Evolutionary conservation across 2,329 filamentous ascomycete genomes (phyloP).

Genomic region (Ophiostoma ulmi): DNA sequence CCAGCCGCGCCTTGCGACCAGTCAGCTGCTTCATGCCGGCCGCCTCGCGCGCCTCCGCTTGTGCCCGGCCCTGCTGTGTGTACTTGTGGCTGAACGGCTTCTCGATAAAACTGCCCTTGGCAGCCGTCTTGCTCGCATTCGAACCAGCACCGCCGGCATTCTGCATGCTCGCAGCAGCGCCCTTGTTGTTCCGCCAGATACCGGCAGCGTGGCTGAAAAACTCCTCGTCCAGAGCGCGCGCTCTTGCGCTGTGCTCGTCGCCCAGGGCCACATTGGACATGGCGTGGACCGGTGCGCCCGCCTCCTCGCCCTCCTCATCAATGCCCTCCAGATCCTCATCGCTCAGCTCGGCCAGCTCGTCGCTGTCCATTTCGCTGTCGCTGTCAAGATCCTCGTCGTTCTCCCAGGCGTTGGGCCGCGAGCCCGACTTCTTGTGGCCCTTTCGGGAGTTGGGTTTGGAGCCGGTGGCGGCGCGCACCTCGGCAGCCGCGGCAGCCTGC

Average conservation of each 20-base stretch:
- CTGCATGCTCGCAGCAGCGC: not conserved
- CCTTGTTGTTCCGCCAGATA: constrained; percentile 13
- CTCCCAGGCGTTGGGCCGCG: constrained; percentile 13
- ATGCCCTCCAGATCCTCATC: constrained; percentile 4
- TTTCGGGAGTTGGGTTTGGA: not conserved
- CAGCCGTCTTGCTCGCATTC: constrained; percentile 43
- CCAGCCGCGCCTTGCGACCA: constrained; percentile 73
- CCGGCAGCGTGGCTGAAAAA: constrained; percentile 64
- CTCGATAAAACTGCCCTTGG: constrained; percentile 44
- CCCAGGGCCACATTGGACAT: constrained; percentile 43
- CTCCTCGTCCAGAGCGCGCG: constrained; percentile 72
- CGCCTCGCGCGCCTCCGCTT: constrained; percentile 26
- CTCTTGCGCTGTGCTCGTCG: constrained; percentile 58
- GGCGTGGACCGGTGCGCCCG: constrained; percentile 30
- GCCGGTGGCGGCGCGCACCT: not conserved
- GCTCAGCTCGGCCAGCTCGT: constrained; percentile 18
- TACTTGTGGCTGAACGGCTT: constrained; percentile 90
- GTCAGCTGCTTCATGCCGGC: constrained; percentile 58
- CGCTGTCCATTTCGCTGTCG: constrained; percentile 13
- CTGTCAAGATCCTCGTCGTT: not conserved
- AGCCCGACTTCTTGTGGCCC: constrained; percentile 9
- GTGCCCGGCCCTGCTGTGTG: constrained; percentile 62
- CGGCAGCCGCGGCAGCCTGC: constrained; percentile 38
- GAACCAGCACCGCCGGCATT: constrained; percentile 35
- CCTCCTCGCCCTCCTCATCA: constrained; percentile 3